Evolutionary conservation across 1,139 yeast genomes (phyloP).

Genomic region (Yarrowia galli): DNA sequence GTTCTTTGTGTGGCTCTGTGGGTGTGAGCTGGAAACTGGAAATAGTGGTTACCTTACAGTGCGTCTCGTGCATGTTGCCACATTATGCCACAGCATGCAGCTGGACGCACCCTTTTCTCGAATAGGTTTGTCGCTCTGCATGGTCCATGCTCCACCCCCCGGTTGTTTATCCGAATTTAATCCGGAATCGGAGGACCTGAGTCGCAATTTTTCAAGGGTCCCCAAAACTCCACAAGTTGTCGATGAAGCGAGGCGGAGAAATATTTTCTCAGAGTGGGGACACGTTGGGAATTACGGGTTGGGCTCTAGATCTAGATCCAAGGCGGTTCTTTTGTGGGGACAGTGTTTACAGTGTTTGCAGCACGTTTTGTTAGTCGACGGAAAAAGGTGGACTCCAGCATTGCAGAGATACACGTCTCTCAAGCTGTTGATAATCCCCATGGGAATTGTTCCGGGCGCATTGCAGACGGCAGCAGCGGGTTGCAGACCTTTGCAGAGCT

Average conservation of each 20-base stretch:
- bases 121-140: conserved; percentile 6
- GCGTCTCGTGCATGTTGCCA: background rate
- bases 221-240: background rate
- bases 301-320: background rate
- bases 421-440: background rate
- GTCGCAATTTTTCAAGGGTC: background rate
- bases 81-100: background rate
- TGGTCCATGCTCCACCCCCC: conserved; percentile 8
- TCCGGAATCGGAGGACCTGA: conserved; percentile 29
- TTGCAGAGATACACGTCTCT: background rate
- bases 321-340: background rate
- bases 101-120: background rate
- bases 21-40: background rate
- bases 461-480: conserved; percentile 1
- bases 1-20: background rate
- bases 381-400: conserved; percentile 8
- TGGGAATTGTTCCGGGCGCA: background rate
- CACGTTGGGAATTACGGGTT: no score
- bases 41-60: conserved; percentile 10
- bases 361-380: background rate
- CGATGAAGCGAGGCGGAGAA: background rate
- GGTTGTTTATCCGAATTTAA: conserved; percentile 36
- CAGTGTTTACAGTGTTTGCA: background rate
- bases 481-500: background rate
- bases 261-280: no score